Conservation (phyloP, 805 yeast genomes). For the Metahyphopichia silvanorum region DNA sequence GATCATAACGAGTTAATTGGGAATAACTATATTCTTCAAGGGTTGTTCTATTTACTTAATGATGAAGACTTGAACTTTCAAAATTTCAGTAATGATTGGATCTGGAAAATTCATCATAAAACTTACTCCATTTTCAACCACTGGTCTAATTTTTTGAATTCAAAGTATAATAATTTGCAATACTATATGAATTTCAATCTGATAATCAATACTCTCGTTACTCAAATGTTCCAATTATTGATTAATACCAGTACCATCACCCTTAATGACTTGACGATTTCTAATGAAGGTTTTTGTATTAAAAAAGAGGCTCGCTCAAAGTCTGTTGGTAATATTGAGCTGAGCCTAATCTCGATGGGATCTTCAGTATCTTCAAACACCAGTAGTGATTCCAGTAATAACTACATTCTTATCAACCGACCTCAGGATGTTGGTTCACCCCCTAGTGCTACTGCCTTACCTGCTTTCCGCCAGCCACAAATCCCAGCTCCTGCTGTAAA, state of each 20-base stretch:
- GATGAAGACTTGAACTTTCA: conserved; percentile 8
- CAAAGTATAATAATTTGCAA: no score
- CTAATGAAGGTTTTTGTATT: no score
- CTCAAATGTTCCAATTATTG: no score
- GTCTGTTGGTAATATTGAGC: background rate
- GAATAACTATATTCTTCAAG: conserved; percentile 24
- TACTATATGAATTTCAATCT: no score
- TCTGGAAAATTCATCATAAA: conserved; percentile 5
- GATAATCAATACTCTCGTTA: no score
- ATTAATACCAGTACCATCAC: no score
- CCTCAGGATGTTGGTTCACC: no score
- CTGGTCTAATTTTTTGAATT: conserved; percentile 9
- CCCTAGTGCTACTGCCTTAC: no score
- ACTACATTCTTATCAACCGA: background rate
- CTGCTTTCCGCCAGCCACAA: no score
- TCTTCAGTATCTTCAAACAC: background rate
- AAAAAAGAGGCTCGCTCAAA: no score
- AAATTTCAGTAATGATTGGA: conserved; percentile 6
- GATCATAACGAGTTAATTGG: conserved; percentile 11
- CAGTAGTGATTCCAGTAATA: background rate
- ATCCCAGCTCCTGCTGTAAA: no score
- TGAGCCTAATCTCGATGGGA: background rate
- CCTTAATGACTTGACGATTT: no score
- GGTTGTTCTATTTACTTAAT: conserved; percentile 20
- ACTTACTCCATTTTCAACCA: conserved; percentile 4